Evolutionary conservation across 2,329 filamentous ascomycete genomes (phyloP), one percentile per base, ranked within the genome.

Genomic region (Diatrype stigma): DNA sequence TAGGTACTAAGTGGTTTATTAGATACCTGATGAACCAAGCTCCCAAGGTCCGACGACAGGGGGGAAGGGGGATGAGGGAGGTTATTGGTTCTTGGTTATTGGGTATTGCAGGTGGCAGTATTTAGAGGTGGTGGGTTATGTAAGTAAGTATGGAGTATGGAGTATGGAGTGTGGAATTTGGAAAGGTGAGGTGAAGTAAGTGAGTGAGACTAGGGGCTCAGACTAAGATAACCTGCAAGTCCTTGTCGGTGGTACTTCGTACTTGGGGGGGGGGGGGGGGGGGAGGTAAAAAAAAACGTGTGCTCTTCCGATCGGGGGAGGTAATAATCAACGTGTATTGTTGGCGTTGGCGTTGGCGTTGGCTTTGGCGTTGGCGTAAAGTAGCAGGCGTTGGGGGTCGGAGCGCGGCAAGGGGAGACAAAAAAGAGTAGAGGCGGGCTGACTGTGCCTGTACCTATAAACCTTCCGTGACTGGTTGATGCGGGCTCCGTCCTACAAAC

Each of bases 401-500:
- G 17, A 22, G 37, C 17, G 17, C 37, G 37, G 37, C 37, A 32
- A 35, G 21, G 45, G 32, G 45, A 21, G 12, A 22, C 26, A 21
- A 35, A 46, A 34, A 34, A 30, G 26, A 30, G 26, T 6, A 30
- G 26, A 30, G 10, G 26, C 26, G 45, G 45, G 45, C 30, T n/a
- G 34, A 30, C 34, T 28, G 30, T 45, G 26, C 16, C 26, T 45
- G 28, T 37, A 17, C n/a, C n/a, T n/a, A n/a, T n/a, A n/a, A n/a
- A n/a, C n/a, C n/a, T n/a, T n/a, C n/a, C n/a, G n/a, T n/a, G n/a
- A n/a, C n/a, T n/a, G n/a, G 47, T 50, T 50, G 30, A 23, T 50
- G 23, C 42, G 42, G 23, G 42, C 49, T 48, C 51, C 50, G 59
- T 58, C 50, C 51, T 58, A 54, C 56, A 58, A 60, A 57, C 56